Conservation (phyloP, 129 eudicot genomes). For the Chrysanthemum makinoi region DNA sequence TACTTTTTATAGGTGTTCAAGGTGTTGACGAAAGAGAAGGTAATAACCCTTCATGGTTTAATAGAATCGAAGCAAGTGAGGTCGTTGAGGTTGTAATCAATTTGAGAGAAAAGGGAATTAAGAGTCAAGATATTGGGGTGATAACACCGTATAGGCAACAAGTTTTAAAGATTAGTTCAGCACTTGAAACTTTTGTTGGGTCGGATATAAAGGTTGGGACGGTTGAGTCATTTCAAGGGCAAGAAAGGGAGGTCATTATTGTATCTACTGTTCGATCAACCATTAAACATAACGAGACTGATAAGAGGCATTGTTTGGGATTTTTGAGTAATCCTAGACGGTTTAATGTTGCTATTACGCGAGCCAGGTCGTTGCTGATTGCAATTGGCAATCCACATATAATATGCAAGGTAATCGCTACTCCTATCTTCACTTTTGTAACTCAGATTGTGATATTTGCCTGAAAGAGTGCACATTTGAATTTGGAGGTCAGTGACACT, state of each 20-base stretch:
- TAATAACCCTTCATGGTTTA: constrained; percentile 94
- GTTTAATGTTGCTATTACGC: constrained; percentile 87
- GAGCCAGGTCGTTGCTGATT: constrained; percentile 76
- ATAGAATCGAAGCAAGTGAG: constrained; percentile 87
- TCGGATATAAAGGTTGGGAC: constrained; percentile 72
- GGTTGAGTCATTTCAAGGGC: constrained; percentile 92
- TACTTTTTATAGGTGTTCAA: constrained; percentile 74
- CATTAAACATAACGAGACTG: constrained; percentile 71
- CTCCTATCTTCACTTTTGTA: not conserved
- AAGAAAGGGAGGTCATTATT: constrained; percentile 69
- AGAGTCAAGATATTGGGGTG: constrained; percentile 62
- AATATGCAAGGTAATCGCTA: constrained; percentile 63
- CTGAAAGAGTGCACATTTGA: not conserved
- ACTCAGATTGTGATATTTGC: not conserved
- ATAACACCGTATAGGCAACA: constrained; percentile 91
- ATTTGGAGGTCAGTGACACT: not conserved
- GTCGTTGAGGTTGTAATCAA: constrained; percentile 54
- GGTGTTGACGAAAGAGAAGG: constrained; percentile 96
- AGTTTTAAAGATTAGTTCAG: constrained; percentile 59
- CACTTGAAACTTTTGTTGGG: constrained; percentile 55
- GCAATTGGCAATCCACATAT: constrained; percentile 90
- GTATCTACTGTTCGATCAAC: constrained; percentile 91
- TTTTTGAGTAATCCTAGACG: constrained; percentile 85
- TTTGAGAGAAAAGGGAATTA: constrained; percentile 48
- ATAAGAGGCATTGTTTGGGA: constrained; percentile 70